These are phyloP conservation scores for Aspergillus kassunensis DNA, from an alignment of 495 filamentous ascomycete genomes.

Conservation along the genomic window DNA sequence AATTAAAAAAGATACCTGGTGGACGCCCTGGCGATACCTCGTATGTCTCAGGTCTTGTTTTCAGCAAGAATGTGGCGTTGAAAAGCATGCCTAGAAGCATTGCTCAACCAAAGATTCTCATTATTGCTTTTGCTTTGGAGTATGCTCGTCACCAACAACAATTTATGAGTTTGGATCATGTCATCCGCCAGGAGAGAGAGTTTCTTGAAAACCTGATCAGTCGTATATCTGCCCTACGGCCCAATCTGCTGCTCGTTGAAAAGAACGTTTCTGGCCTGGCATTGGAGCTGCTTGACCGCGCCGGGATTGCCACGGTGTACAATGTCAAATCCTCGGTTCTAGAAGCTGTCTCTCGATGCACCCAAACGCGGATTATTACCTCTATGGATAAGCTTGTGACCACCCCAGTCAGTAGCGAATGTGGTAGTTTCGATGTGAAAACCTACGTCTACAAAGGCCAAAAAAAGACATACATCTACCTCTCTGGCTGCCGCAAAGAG, in stretches of 20 bases:
- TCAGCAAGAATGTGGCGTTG: slow-evolving; percentile 91
- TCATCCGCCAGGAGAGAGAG: slow-evolving; percentile 95
- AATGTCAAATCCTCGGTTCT: slow-evolving; percentile 96
- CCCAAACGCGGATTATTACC: slow-evolving; percentile 85
- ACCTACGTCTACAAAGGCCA: slow-evolving; percentile 79
- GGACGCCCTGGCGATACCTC: slow-evolving; percentile 85
- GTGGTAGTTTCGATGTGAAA: slow-evolving; percentile 87
- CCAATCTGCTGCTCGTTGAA: slow-evolving; percentile 81
- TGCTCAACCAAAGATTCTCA: slow-evolving; percentile 77
- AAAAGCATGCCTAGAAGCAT: slow-evolving; percentile 94
- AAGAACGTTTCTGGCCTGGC: slow-evolving; percentile 89
- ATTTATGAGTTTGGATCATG: slow-evolving; percentile 97
- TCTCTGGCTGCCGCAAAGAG: slow-evolving; percentile 88
- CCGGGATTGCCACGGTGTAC: slow-evolving; percentile 85
- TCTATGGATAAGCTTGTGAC: slow-evolving; percentile 93
- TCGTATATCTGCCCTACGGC: slow-evolving; percentile 80
- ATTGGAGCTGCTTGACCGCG: slow-evolving; percentile 78
- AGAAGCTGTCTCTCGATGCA: slow-evolving; percentile 87
- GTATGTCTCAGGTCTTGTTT: slow-evolving; percentile 93
- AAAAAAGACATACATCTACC: slow-evolving; percentile 93
- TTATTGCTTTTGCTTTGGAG: slow-evolving; percentile 93
- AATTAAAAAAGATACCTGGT: slow-evolving; percentile 92
- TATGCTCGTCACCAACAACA: slow-evolving; percentile 93
- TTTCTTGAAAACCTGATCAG: slow-evolving; percentile 90
- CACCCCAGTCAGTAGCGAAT: slow-evolving; percentile 72